These are phyloP conservation scores for Aeschynomene evenia DNA, from an alignment of 306 rosid species.

Conservation along the genomic window DNA sequence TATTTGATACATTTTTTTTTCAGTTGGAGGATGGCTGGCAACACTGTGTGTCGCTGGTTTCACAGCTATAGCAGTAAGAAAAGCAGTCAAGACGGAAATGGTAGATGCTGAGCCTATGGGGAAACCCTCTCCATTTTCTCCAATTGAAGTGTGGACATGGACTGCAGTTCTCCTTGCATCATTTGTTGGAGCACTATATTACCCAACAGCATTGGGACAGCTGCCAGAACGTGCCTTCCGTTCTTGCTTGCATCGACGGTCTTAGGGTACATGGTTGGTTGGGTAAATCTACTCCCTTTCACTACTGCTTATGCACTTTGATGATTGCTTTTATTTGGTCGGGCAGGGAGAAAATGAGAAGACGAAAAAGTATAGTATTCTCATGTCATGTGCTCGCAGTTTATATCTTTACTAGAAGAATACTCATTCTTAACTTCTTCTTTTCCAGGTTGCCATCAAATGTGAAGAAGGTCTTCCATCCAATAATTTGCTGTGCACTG, in stretches of 20 bases:
- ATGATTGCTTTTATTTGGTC: not conserved
- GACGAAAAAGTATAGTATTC: not conserved
- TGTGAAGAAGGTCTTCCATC: slow-evolving; percentile 86
- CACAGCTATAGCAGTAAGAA: slow-evolving; percentile 81
- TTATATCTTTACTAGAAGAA: not conserved
- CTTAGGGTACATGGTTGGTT: slow-evolving; percentile 86
- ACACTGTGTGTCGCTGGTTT: slow-evolving; percentile 86
- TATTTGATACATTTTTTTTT: slow-evolving; percentile 8
- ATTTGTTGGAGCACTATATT: slow-evolving; percentile 57
- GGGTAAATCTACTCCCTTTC: slow-evolving; percentile 57
- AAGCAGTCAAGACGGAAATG: slow-evolving; percentile 77
- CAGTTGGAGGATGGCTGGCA: slow-evolving; percentile 97
- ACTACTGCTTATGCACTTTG: not conserved
- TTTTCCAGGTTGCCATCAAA: slow-evolving; percentile 68
- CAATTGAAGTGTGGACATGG: slow-evolving; percentile 74
- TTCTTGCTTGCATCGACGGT: slow-evolving; percentile 93
- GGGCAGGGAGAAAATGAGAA: not conserved
- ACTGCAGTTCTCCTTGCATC: slow-evolving; percentile 65
- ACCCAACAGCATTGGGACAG: slow-evolving; percentile 75
- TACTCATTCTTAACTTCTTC: slow-evolving; percentile 2
- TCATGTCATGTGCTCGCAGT: not conserved
- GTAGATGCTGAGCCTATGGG: slow-evolving; percentile 90
- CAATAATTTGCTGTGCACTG: slow-evolving; percentile 81
- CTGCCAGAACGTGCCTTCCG: slow-evolving; percentile 89
- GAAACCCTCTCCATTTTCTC: slow-evolving; percentile 81